Percentiles rank a stretch among this genome's conserved stretches.
phyloP scores from a whole-genome alignment of 192 early-diverging fungal genomes.

The Entophlyctis helioformis region DNA sequence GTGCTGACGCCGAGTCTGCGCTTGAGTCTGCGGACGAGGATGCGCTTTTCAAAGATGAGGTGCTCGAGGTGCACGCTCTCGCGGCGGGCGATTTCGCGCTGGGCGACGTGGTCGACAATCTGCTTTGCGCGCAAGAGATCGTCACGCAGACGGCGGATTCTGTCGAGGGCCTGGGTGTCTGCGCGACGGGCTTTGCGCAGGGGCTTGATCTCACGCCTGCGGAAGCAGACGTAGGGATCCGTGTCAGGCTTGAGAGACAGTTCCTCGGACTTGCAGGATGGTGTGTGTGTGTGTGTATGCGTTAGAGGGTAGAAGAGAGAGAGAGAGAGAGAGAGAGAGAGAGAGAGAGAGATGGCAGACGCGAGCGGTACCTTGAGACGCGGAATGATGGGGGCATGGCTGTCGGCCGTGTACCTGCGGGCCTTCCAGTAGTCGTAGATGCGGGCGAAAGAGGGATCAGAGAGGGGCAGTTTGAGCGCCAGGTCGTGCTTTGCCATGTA shows the following conservation, averaged over 20 bases:
- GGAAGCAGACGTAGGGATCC: conserved; percentile 95
- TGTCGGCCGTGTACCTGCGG: no score
- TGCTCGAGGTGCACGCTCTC: conserved; percentile 67
- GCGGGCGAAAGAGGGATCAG: no score
- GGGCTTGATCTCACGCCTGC: conserved; percentile 81
- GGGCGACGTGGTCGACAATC: conserved; percentile 67
- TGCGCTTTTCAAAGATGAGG: conserved; percentile 58
- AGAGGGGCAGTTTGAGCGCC: no score
- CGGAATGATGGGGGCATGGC: no score
- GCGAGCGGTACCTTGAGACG: no score
- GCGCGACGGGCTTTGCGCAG: conserved; percentile 76
- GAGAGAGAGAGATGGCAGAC: no score
- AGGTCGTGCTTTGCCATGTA: no score
- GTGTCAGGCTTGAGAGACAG: conserved; percentile 47
- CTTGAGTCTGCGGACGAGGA: conserved; percentile 48
- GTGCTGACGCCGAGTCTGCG: conserved; percentile 53
- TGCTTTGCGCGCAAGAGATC: conserved; percentile 67
- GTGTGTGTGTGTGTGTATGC: no score
- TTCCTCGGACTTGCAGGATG: conserved; percentile 45
- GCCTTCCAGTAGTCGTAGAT: no score
- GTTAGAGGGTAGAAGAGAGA: no score
- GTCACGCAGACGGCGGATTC: conserved; percentile 64
- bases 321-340: no score
- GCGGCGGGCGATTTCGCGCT: conserved; percentile 64
- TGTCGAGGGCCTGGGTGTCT: conserved; percentile 77